Percentiles rank a stretch among this genome's conserved stretches.
Evolutionary conservation across 768 basidiomycete species (phyloP).

Genomic region (Lepiota venenata): DNA sequence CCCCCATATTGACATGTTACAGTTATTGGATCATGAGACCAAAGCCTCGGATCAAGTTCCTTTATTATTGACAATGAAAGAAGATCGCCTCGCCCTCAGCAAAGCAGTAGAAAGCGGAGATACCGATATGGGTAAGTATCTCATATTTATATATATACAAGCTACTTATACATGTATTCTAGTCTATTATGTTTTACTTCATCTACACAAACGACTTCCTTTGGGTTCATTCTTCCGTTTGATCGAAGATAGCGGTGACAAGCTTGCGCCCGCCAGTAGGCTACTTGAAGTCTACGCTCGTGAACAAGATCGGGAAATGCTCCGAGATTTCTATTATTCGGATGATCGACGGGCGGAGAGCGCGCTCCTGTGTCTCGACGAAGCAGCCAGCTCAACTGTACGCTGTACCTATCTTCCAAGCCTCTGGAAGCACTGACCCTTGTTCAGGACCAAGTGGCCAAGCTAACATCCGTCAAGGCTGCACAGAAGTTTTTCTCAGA

Average conservation of each 20-base stretch:
- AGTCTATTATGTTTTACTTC: constrained; percentile 94
- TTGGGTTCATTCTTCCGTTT: constrained; percentile 93
- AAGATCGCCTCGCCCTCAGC: constrained; percentile 80
- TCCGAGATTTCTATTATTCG: constrained; percentile 96
- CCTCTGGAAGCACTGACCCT: background rate
- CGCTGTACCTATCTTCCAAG: constrained; percentile 7
- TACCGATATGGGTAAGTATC: constrained; percentile 78
- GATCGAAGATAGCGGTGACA: constrained; percentile 84
- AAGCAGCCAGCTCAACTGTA: constrained; percentile 68
- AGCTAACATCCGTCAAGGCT: constrained; percentile 67
- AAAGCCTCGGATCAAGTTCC: constrained; percentile 92
- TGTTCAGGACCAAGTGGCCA: constrained; percentile 66
- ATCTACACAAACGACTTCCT: constrained; percentile 77
- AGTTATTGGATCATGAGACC: constrained; percentile 91
- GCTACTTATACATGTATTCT: constrained; percentile 8
- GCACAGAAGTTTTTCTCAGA: constrained; percentile 95
- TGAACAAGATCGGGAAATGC: constrained; percentile 87
- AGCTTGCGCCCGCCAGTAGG: constrained; percentile 69
- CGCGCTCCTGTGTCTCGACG: constrained; percentile 84
- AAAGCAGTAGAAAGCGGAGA: constrained; percentile 96
- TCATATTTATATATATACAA: background rate
- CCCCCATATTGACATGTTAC: constrained; percentile 1
- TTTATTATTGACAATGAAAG: constrained; percentile 90
- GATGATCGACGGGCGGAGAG: constrained; percentile 95
- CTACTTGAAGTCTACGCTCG: constrained; percentile 88